Evolutionary conservation across 2,329 filamentous ascomycete species (phyloP).

Genomic region (Chaetoscypha palmicola): DNA sequence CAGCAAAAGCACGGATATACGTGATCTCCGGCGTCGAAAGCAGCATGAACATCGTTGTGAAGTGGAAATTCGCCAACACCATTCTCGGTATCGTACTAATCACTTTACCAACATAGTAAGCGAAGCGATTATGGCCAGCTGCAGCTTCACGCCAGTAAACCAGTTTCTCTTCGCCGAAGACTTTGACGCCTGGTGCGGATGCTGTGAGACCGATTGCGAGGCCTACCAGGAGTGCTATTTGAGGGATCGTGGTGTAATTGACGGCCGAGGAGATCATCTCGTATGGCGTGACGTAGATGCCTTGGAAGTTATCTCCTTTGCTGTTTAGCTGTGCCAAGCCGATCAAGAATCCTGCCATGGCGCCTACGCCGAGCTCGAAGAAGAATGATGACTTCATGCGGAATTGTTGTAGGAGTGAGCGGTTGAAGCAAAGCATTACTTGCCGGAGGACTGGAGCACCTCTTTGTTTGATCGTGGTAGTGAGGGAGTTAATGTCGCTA

Average conservation of each 20-base stretch:
- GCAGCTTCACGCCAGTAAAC: conserved; percentile 49
- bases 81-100: conserved; percentile 45
- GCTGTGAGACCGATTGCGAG: conserved; percentile 51
- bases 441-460: conserved; percentile 44
- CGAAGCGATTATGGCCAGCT: conserved; percentile 47
- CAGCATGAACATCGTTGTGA: conserved; percentile 44
- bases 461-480: conserved; percentile 40
- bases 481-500: conserved; percentile 36
- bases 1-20: conserved; percentile 42
- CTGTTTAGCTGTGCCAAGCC: conserved; percentile 45
- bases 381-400: conserved; percentile 44
- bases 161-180: conserved; percentile 50
- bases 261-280: conserved; percentile 43
- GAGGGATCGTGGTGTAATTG: conserved; percentile 43
- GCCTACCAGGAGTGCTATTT: conserved; percentile 45
- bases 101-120: conserved; percentile 52
- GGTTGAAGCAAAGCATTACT: conserved; percentile 44
- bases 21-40: conserved; percentile 43
- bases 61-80: conserved; percentile 45
- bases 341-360: conserved; percentile 46
- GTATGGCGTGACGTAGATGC: conserved; percentile 45
- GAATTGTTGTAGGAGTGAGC: conserved; percentile 51
- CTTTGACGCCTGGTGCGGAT: conserved; percentile 46
- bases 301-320: conserved; percentile 46
- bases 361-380: conserved; percentile 47